Evolutionary conservation across 2,329 filamentous ascomycete genomes (phyloP).

Genomic region (Myriosclerotinia duriaeana): DNA sequence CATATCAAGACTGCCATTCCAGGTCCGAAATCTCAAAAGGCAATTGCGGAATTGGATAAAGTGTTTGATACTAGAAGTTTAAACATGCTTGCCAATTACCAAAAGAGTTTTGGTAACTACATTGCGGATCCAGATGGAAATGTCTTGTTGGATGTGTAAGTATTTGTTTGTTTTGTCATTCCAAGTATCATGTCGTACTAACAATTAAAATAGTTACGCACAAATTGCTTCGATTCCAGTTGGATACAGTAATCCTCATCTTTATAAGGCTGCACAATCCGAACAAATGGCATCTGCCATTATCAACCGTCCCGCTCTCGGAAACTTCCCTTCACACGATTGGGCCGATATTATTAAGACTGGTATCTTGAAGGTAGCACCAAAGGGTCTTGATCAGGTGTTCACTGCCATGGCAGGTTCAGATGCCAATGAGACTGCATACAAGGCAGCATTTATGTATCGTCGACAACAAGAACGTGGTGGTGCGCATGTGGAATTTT

Average conservation of each 20-base stretch:
- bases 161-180: conserved; percentile 17
- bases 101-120: conserved; percentile 54
- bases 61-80: conserved; percentile 54
- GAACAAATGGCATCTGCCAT: conserved; percentile 71
- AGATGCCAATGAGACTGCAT: conserved; percentile 81
- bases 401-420: conserved; percentile 79
- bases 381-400: conserved; percentile 73
- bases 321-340: conserved; percentile 76
- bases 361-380: conserved; percentile 70
- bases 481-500: conserved; percentile 64
- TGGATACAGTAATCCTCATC: conserved; percentile 75
- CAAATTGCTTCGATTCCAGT: conserved; percentile 84
- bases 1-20: conserved; percentile 43
- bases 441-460: conserved; percentile 86
- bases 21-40: conserved; percentile 42
- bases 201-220: conserved; percentile 55
- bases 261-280: conserved; percentile 63
- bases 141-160: conserved; percentile 50
- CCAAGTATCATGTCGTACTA: conserved; percentile 14
- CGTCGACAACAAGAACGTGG: conserved; percentile 71
- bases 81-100: conserved; percentile 54
- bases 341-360: conserved; percentile 71
- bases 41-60: conserved; percentile 46
- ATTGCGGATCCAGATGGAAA: conserved; percentile 53
- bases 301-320: conserved; percentile 76